A percentile compares a stretch with the other conserved stretches of the same genome.
These are phyloP conservation scores for Beauveria asiatica DNA, from an alignment of 2,329 filamentous ascomycete species.

Conservation along the genomic window DNA sequence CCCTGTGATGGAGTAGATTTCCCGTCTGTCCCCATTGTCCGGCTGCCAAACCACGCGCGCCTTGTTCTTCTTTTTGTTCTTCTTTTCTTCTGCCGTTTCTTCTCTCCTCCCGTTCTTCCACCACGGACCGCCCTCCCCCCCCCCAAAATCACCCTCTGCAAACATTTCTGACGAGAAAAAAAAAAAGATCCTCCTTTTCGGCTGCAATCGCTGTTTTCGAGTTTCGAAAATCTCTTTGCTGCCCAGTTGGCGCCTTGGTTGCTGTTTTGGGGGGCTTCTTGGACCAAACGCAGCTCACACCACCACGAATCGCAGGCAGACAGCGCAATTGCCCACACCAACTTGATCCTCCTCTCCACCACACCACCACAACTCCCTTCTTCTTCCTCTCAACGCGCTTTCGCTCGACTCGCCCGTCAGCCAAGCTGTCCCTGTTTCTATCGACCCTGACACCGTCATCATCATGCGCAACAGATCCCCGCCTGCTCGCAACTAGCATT, in stretches of 20 bases:
- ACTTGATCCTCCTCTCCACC: neutral
- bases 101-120: neutral
- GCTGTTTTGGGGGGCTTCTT: neutral
- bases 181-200: neutral
- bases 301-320: conserved; percentile 2
- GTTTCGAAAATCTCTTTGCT: neutral
- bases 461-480: conserved; percentile 16
- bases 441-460: conserved; percentile 12
- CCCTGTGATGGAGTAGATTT: neutral
- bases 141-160: neutral
- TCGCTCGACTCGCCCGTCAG: conserved; percentile 4
- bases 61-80: neutral
- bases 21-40: neutral
- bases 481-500: conserved; percentile 17
- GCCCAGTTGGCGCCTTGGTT: neutral
- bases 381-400: neutral
- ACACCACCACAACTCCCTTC: neutral
- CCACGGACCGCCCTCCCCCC: neutral
- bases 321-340: neutral
- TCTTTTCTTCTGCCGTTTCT: neutral
- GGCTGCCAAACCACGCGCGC: neutral
- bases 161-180: neutral
- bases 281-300: neutral
- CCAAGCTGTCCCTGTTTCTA: conserved; percentile 7
- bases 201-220: neutral